Conservation (phyloP, 2,329 filamentous ascomycete genomes). For the Clonostachys solani region DNA sequence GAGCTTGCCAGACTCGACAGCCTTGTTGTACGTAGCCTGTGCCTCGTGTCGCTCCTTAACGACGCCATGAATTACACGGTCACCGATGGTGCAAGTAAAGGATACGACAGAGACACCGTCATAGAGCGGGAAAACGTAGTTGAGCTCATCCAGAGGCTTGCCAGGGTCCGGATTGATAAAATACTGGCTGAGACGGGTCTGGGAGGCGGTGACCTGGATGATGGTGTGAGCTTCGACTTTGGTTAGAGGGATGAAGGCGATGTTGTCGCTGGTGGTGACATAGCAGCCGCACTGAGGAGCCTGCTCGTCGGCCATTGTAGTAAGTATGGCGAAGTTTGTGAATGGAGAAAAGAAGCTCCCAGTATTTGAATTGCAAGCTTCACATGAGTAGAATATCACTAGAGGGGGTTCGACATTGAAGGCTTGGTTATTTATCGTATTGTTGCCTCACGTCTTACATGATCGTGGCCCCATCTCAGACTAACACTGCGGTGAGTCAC, state of each 20-base stretch:
- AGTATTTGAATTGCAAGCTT: no score
- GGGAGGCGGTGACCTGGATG: conserved; percentile 50
- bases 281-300: conserved; percentile 25
- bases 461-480: no score
- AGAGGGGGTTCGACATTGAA: no score
- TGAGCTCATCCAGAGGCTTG: conserved; percentile 35
- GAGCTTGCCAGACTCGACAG: conserved; percentile 51
- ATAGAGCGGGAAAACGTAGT: conserved; percentile 68
- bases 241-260: conserved; percentile 53
- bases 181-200: conserved; percentile 46
- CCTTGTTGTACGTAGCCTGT: conserved; percentile 52
- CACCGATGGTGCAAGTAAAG: conserved; percentile 61
- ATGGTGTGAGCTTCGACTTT: conserved; percentile 52
- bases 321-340: no score
- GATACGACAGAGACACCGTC: conserved; percentile 67
- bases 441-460: no score
- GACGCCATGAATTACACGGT: conserved; percentile 55
- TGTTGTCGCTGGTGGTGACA: conserved; percentile 11
- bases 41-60: conserved; percentile 65
- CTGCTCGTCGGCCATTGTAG: no score
- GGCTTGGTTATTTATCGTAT: no score
- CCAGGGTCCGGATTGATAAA: conserved; percentile 52
- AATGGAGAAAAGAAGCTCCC: no score
- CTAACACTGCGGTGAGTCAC: no score
- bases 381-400: no score